Evolutionary conservation across 2,329 filamentous ascomycete species (phyloP).

Genomic region (Nothomitra cinnamomea): DNA sequence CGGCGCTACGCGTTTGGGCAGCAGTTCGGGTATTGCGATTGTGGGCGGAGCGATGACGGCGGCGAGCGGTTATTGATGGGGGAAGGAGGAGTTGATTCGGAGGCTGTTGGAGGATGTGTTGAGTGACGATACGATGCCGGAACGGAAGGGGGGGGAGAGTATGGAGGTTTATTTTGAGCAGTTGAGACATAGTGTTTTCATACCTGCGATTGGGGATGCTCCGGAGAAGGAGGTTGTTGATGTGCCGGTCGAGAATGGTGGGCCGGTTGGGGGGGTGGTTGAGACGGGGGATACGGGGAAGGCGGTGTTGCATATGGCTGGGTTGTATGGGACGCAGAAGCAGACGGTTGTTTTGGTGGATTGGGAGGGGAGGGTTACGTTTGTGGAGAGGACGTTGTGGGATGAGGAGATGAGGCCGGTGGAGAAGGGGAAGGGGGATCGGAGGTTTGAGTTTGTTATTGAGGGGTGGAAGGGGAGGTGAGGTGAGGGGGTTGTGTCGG

Average conservation of each 20-base stretch:
- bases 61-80: conserved; percentile 16
- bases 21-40: no score
- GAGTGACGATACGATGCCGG: conserved; percentile 36
- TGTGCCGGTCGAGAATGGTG: no score
- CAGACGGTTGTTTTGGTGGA: conserved; percentile 43
- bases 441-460: conserved; percentile 29
- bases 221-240: conserved; percentile 23
- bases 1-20: no score
- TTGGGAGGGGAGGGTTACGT: conserved; percentile 37
- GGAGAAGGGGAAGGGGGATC: conserved; percentile 28
- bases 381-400: conserved; percentile 43
- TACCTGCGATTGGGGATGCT: conserved; percentile 36
- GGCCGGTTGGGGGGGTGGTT: conserved; percentile 19
- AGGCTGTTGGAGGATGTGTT: conserved; percentile 34
- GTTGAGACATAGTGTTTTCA: conserved; percentile 42
- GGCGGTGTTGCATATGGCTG: conserved; percentile 20
- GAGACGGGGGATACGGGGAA: conserved; percentile 14
- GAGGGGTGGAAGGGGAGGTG: conserved; percentile 17
- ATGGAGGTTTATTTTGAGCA: conserved; percentile 39
- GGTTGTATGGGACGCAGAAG: conserved; percentile 46
- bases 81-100: conserved; percentile 32
- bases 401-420: conserved; percentile 33
- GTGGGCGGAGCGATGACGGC: no score
- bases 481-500: no score
- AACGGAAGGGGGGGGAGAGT: conserved; percentile 28